Conservation (phyloP, 2,329 filamentous ascomycete species). For the Botryotinia globosa region DNA sequence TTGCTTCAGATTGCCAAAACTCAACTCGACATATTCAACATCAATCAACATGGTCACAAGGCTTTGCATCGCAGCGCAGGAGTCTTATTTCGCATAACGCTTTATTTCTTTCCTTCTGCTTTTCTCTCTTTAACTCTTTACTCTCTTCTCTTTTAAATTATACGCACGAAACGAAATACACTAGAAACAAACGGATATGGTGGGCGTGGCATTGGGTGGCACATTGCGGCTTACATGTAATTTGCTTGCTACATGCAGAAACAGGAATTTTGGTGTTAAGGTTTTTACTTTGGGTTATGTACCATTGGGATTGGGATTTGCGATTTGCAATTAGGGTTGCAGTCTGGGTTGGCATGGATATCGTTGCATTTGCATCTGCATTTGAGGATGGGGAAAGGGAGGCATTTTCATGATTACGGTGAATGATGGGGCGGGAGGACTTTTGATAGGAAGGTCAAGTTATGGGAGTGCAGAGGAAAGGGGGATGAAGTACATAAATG, state of each 20-base stretch:
- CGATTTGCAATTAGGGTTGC: not conserved
- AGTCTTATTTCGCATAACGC: not conserved
- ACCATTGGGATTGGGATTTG: not conserved
- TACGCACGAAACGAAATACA: conserved; percentile 12
- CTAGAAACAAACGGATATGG: not conserved
- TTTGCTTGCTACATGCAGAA: not conserved
- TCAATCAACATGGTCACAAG: not conserved
- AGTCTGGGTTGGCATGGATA: not conserved
- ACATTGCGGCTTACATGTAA: not conserved
- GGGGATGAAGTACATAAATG: not conserved
- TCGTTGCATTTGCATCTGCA: conserved; percentile 6
- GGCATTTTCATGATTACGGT: not conserved
- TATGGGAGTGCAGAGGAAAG: no score
- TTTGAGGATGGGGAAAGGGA: not conserved
- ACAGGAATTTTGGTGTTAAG: not conserved
- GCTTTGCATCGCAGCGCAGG: not conserved
- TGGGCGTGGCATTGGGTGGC: conserved; percentile 4
- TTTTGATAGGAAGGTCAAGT: not conserved
- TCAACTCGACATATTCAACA: not conserved
- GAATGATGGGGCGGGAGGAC: not conserved
- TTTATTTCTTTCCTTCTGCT: not conserved
- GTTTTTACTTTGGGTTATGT: not conserved
- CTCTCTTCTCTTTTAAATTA: not conserved
- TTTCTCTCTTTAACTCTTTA: not conserved
- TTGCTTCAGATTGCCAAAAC: not conserved